These are phyloP conservation scores for Aspergillus spinulosporus DNA, from an alignment of 2,329 filamentous ascomycete genomes.

Conservation along the genomic window DNA sequence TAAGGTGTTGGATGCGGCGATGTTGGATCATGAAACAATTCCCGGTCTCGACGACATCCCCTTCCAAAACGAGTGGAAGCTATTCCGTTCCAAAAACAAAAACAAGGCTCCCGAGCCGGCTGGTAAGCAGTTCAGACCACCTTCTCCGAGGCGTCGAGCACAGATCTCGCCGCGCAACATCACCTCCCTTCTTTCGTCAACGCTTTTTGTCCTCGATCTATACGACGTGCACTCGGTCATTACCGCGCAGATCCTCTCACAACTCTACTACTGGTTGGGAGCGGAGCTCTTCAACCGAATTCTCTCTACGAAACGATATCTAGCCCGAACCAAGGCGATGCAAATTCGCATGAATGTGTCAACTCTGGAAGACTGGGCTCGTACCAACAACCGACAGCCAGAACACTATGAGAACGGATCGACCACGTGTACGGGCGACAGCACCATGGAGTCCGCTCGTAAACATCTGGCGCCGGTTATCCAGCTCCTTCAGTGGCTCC, in stretches of 20 bases:
- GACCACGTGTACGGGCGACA: constrained; percentile 80
- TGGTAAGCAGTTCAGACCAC: constrained; percentile 87
- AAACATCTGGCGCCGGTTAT: constrained; percentile 86
- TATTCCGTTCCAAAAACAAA: constrained; percentile 89
- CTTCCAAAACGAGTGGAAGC: constrained; percentile 98
- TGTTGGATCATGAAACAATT: constrained; percentile 97
- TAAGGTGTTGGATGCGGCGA: constrained; percentile 87
- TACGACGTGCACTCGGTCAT: constrained; percentile 99
- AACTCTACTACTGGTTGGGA: constrained; percentile 93
- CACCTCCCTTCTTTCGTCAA: constrained; percentile 91
- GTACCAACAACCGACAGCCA: constrained; percentile 86
- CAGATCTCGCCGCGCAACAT: constrained; percentile 93
- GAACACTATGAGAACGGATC: constrained; percentile 95
- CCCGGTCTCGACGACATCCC: constrained; percentile 95
- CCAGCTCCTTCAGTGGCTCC: constrained; percentile 93
- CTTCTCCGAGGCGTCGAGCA: constrained; percentile 87
- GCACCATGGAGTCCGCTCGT: constrained; percentile 78
- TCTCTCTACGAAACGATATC: constrained; percentile 92
- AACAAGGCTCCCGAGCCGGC: constrained; percentile 80
- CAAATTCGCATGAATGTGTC: constrained; percentile 99
- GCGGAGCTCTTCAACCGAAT: constrained; percentile 97
- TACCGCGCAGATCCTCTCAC: constrained; percentile 83
- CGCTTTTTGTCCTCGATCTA: constrained; percentile 94
- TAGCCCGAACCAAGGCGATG: constrained; percentile 97
- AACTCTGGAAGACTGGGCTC: constrained; percentile 91